Conservation (phyloP, 495 filamentous ascomycete genomes). For the Xylaria cubensis region DNA sequence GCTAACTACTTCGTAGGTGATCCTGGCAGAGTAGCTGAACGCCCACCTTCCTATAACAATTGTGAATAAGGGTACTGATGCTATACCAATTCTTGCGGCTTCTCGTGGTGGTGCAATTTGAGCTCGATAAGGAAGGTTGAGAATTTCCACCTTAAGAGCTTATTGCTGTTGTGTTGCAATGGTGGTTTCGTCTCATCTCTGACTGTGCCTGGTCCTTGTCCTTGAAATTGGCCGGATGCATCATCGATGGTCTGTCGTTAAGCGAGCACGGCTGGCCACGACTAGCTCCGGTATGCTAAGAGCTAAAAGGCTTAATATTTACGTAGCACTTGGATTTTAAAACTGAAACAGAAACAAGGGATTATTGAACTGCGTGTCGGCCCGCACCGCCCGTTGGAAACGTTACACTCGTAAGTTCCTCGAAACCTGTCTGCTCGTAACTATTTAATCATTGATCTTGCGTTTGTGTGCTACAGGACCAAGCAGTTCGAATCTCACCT, state of each 20-base stretch:
- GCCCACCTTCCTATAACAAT: constrained; percentile 3
- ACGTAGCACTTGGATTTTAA: not conserved
- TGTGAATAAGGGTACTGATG: not conserved
- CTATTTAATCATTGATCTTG: not conserved
- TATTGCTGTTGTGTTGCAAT: constrained; percentile 5
- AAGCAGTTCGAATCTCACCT: not conserved
- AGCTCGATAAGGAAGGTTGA: constrained; percentile 13
- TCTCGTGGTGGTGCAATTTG: not conserved
- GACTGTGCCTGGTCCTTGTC: not conserved
- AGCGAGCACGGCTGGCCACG: not conserved
- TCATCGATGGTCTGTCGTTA: constrained; percentile 12
- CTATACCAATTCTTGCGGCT: constrained; percentile 4
- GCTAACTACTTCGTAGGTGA: not conserved
- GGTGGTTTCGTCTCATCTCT: constrained; percentile 6
- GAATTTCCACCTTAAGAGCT: not conserved
- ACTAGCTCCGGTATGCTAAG: not conserved
- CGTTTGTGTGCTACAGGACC: not conserved
- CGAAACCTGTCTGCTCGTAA: not conserved
- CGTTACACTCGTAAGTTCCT: not conserved
- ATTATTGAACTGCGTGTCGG: constrained; percentile 4
- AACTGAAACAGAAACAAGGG: not conserved
- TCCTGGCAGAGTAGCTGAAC: not conserved
- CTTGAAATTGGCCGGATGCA: constrained; percentile 2
- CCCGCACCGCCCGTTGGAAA: constrained; percentile 18
- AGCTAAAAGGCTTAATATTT: not conserved